Conservation (phyloP, 2,329 filamentous ascomycete species). For the Aspergillus sp. region DNA sequence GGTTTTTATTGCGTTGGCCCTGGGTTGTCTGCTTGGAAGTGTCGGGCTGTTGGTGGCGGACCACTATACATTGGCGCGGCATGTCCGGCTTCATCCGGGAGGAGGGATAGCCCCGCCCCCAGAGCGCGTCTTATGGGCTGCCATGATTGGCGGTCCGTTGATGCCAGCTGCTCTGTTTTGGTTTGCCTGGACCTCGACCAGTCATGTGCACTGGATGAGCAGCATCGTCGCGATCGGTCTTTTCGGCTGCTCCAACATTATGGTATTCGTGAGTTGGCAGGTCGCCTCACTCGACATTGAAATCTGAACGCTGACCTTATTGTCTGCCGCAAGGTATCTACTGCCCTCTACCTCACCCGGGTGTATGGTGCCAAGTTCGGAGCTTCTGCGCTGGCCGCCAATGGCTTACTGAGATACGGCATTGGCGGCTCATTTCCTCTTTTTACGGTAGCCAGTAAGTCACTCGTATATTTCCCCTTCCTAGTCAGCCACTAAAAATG, state of each 20-base stretch:
- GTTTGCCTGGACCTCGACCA: constrained; percentile 51
- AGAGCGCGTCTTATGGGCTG: constrained; percentile 51
- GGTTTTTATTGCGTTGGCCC: constrained; percentile 67
- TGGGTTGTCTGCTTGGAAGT: constrained; percentile 62
- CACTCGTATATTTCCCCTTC: no score
- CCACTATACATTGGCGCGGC: not conserved
- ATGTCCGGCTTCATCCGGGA: not conserved
- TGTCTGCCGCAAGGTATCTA: constrained; percentile 40
- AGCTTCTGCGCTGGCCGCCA: constrained; percentile 36
- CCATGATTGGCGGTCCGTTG: constrained; percentile 52
- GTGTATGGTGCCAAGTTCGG: constrained; percentile 30
- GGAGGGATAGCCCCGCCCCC: constrained; percentile 42
- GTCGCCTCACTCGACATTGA: no score
- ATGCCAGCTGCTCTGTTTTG: constrained; percentile 52
- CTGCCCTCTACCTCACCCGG: constrained; percentile 32
- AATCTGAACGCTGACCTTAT: no score
- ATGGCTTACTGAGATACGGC: constrained; percentile 34
- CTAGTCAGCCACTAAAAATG: no score
- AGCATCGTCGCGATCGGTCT: constrained; percentile 25
- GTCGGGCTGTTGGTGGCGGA: not conserved
- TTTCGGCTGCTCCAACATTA: constrained; percentile 30
- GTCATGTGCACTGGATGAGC: constrained; percentile 44
- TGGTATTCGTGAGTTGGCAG: constrained; percentile 34
- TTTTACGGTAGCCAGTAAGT: constrained; percentile 31
- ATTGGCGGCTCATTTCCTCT: constrained; percentile 40